Evolutionary conservation across 2,329 filamentous ascomycete species (phyloP), one percentile per base, ranked within the genome.

Genomic region (Penicillium paneum): DNA sequence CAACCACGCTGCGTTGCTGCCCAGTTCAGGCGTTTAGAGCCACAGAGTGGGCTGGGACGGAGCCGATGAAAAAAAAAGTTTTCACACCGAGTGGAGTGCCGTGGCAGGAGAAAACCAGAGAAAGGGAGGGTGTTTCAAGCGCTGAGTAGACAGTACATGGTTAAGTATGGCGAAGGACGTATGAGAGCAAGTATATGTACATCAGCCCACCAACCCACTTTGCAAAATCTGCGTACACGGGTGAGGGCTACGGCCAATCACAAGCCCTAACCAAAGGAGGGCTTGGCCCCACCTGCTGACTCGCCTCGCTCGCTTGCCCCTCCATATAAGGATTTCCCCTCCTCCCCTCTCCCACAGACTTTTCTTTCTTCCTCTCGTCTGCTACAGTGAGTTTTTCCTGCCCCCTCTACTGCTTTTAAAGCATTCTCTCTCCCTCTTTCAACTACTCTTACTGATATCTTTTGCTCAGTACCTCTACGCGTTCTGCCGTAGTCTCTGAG

Each of bases 401-500:
- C 64, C 64, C 59, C 61, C 63, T n/a, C 56, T 61, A 57, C 61
- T 55, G 41, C 53, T 49, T 41, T 56, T 50, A 42, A 42, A 55
- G 45, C 52, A 4, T 4, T 24, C 21, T 24, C 21, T 41, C 49
- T 59, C 41, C 53, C 60, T 63, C 52, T 52, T 63, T 64, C 57
- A 43, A 61, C 59, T 50, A 47, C 55, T 65, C 57, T 52, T 41
- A 42, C 50, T 64, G 62, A 62, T 61, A 57, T 57, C 55, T 48
- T 54, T 56, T 65, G 63, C 64, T 69, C 72, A 79, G 76, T 73
- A 78, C 76, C 76, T 78, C 76, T 78, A 79, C 76, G 76, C 76
- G 72, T 69, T 64, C 54, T 67, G 76, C 76, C 75, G 76, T 79
- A 76, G 76, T 77, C 73, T 73, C 76, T 79, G 76, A 77, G 76